Evolutionary conservation across 2,329 filamentous ascomycete species (phyloP).

Genomic region (Arthrobotrys sinensis): DNA sequence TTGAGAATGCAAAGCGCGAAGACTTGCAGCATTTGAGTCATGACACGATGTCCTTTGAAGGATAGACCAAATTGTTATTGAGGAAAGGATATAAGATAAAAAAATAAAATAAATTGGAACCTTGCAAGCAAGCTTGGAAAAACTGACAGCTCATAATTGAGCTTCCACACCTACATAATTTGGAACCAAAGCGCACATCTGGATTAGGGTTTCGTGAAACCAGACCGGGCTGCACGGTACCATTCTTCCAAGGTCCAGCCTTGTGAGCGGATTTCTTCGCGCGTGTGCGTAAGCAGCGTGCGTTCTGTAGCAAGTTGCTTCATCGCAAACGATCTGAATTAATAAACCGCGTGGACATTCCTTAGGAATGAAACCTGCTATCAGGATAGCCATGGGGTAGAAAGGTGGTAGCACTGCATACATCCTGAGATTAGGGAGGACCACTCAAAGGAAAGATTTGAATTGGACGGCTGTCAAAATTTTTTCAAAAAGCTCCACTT

Average conservation of each 20-base stretch:
- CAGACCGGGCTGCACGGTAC: not conserved
- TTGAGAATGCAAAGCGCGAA: conserved; percentile 1
- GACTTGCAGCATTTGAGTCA: conserved; percentile 5
- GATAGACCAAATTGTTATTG: not conserved
- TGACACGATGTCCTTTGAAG: not conserved
- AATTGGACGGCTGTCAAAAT: conserved; percentile 4
- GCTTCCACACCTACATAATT: conserved; percentile 3
- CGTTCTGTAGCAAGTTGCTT: conserved; percentile 7
- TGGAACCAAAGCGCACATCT: not conserved
- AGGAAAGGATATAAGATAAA: not conserved
- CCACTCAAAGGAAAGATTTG: not conserved
- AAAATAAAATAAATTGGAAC: not conserved
- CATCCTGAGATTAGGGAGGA: not conserved
- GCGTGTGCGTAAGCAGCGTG: conserved; percentile 9
- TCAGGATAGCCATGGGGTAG: not conserved
- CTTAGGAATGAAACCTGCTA: not conserved
- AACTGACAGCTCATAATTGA: conserved; percentile 9
- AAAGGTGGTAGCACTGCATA: not conserved
- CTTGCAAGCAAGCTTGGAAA: not conserved
- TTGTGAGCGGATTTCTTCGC: not conserved
- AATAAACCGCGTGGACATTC: not conserved
- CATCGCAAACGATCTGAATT: not conserved
- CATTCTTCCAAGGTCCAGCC: conserved; percentile 10
- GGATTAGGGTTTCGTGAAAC: conserved; percentile 10
- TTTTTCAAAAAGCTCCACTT: conserved; percentile 9